Percentiles rank a stretch among this genome's conserved stretches.
These are phyloP conservation scores for Chloris gayana DNA, from an alignment of 176 grass and related monocot species.

Conservation along the genomic window DNA sequence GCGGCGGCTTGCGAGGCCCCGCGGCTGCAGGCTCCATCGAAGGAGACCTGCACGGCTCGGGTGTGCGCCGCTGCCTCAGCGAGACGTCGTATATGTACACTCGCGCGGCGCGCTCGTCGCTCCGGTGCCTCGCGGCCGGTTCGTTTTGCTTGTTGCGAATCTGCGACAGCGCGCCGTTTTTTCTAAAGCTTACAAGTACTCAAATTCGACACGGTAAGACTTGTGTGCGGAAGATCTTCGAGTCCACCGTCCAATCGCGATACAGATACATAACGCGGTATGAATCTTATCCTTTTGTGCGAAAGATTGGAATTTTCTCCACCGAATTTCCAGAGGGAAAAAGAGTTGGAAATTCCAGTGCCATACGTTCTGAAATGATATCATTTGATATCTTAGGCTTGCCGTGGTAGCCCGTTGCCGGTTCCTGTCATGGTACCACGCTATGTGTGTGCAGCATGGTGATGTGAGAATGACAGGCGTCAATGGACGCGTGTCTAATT, in stretches of 20 bases:
- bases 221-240: not conserved
- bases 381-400: not conserved
- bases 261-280: not conserved
- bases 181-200: not conserved
- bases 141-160: not conserved
- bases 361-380: not conserved
- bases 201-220: conserved; percentile 6
- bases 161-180: not conserved
- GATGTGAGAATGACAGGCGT: not conserved
- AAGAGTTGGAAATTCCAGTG: not conserved
- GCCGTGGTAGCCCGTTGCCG: not conserved
- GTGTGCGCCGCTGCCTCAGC: not conserved
- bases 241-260: not conserved
- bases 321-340: not conserved
- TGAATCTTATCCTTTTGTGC: conserved; percentile 19
- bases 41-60: not conserved
- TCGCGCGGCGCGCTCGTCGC: not conserved
- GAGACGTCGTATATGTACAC: not conserved
- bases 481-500: too few relatives aligned
- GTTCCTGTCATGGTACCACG: not conserved
- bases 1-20: not conserved
- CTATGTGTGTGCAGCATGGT: not conserved
- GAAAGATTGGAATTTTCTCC: not conserved
- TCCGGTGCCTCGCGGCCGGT: too few relatives aligned
- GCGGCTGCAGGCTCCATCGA: conserved; percentile 21